Percentiles rank a stretch among this genome's conserved stretches.
Evolutionary conservation across 495 filamentous ascomycete genomes (phyloP).

Genomic region (Penicillium canariense): DNA sequence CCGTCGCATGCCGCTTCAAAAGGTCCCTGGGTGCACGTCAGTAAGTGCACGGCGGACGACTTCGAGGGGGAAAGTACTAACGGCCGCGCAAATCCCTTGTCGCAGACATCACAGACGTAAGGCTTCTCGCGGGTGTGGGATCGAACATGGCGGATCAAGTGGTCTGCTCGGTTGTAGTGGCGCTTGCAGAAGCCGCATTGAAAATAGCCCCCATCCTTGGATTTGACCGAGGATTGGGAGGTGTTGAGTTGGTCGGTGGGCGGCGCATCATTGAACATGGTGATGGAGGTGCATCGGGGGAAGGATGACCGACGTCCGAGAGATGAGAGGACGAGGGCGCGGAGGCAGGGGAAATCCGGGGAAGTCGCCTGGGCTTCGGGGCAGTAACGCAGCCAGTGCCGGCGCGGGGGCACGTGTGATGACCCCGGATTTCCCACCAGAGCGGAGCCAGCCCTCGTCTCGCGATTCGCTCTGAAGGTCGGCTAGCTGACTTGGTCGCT

Average conservation of each 20-base stretch:
- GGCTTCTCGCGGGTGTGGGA: conserved; percentile 58
- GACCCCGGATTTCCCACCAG: neutral
- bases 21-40: conserved; percentile 37
- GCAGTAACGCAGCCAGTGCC: too few relatives aligned
- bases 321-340: neutral
- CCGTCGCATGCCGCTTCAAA: conserved; percentile 53
- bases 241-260: conserved; percentile 8
- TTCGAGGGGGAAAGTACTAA: conserved; percentile 14
- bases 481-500: neutral
- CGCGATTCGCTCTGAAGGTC: neutral
- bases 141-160: conserved; percentile 56
- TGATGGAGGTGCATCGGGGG: neutral
- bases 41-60: neutral
- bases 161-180: conserved; percentile 54
- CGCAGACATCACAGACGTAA: conserved; percentile 47
- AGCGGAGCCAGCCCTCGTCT: neutral
- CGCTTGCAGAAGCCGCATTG: conserved; percentile 55
- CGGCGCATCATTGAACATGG: conserved; percentile 21
- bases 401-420: too few relatives aligned
- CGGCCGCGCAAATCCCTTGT: conserved; percentile 54
- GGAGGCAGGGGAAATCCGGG: neutral
- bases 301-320: neutral
- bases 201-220: conserved; percentile 36
- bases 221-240: conserved; percentile 15
- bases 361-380: too few relatives aligned